Conservation (phyloP, 2,329 filamentous ascomycete genomes). For the Diplodia intermedia region DNA sequence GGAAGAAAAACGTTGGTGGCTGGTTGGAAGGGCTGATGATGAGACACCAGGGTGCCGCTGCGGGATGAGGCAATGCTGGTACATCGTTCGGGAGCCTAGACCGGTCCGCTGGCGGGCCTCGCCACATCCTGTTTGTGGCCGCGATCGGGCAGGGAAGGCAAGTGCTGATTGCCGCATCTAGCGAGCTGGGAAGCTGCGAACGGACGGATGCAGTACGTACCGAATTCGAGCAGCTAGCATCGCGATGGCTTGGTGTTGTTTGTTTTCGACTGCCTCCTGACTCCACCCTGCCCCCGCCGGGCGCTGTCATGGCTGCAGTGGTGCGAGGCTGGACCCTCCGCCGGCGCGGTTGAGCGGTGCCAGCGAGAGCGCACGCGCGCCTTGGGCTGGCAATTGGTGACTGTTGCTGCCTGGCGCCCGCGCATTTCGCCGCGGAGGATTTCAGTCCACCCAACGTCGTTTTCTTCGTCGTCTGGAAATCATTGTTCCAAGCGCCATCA, state of each 20-base stretch:
- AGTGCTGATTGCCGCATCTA: neutral
- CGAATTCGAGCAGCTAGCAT: neutral
- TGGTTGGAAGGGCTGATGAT: neutral
- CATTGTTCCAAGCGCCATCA: neutral
- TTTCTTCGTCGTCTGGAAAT: neutral
- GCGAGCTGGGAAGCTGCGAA: neutral
- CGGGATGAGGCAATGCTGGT: conserved; percentile 1
- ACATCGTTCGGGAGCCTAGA: neutral
- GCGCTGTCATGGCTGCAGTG: neutral
- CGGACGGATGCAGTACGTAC: too few relatives aligned
- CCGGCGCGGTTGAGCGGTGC: too few relatives aligned
- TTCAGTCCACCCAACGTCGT: neutral
- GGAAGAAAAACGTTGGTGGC: neutral
- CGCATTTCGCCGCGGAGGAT: neutral
- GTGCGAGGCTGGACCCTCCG: neutral
- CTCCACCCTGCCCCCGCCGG: neutral
- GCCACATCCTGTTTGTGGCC: neutral
- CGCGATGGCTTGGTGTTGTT: neutral
- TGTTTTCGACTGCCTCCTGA: neutral
- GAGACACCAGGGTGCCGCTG: neutral
- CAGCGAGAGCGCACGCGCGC: neutral
- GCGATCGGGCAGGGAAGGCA: neutral
- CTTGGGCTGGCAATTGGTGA: neutral
- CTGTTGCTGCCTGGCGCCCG: neutral
- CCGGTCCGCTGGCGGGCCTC: neutral